Evolutionary conservation across 129 eudicot genomes (phyloP), one percentile per base, ranked within the genome.

Genomic region (Chrysanthemum lavandulifolium): DNA sequence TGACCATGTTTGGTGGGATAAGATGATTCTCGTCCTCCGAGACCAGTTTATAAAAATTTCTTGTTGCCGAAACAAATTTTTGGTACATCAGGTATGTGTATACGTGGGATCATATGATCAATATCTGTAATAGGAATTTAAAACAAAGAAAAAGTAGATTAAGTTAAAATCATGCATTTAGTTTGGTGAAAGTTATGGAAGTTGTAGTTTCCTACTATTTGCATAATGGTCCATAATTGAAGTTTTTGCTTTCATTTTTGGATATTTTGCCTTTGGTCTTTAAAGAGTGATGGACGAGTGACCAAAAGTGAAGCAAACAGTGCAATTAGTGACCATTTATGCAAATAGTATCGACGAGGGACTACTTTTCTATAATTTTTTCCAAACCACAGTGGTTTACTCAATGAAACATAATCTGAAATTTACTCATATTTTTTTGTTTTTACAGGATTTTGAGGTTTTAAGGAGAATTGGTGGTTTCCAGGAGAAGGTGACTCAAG

Each of bases 391-490:
- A 40, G 47, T 40, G 7, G 47, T 40, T 40, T 40, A 40, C 47
- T 40, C 47, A 6, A 2, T 8, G 10, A 6, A 40, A 40, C 10
- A 40, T 71, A 70, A 76, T 49, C 63, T 65, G 45, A 61, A 16
- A 3, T 61, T 62, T 5, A 51, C 49, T 40, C 10, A 40, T 7
- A 40, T 1, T 6, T 14, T 14, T 43, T 27, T 27, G 23, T 7
- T 73, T 69, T 72, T 65, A 33, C 80, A 94, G 94, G 99, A 95
- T 81, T 91, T 95, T 55, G 90, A 94, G 67, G 81, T 89, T 69
- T 74, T 94, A 71, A 83, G 88, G 84, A 86, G 83, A 76, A 83
- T 90, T 33, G 79, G 91, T 65, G 91, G 94, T 25, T 87, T 96
- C 73, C 89, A 77, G 16, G 99, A 90, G 49, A 56, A 80, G n/a